Evolutionary conservation across 805 yeast genomes (phyloP).

Genomic region (Pichia thaimueangensis): DNA sequence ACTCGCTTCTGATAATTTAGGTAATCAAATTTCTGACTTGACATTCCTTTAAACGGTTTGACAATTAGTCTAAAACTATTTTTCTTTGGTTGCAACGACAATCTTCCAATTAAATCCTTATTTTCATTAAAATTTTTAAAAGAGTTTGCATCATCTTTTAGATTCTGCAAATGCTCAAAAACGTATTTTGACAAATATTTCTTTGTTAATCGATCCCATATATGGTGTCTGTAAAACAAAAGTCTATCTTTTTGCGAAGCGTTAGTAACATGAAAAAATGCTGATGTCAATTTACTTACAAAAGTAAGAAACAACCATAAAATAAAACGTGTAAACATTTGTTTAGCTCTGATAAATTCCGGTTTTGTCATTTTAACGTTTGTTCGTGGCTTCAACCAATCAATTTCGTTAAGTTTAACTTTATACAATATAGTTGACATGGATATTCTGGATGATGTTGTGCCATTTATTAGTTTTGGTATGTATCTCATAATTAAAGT

Average conservation of each 20-base stretch:
- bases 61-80: constrained; percentile 55
- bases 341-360: constrained; percentile 35
- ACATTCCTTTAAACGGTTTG: constrained; percentile 40
- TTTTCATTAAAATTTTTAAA: constrained; percentile 18
- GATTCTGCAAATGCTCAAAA: constrained; percentile 29
- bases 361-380: constrained; percentile 31
- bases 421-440: constrained; percentile 29
- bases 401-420: constrained; percentile 38
- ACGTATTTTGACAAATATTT: constrained; percentile 40
- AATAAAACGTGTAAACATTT: constrained; percentile 37
- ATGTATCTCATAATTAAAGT: constrained; percentile 33
- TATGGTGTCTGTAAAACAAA: constrained; percentile 48
- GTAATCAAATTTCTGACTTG: constrained; percentile 30
- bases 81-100: constrained; percentile 55
- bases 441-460: constrained; percentile 32
- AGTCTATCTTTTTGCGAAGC: constrained; percentile 34
- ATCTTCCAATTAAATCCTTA: constrained; percentile 32
- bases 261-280: constrained; percentile 66
- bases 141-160: constrained; percentile 12
- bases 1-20: constrained; percentile 30
- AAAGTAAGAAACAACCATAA: constrained; percentile 51
- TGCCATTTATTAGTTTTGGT: constrained; percentile 32
- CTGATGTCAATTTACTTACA: constrained; percentile 39
- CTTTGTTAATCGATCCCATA: constrained; percentile 45
- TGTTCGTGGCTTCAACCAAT: constrained; percentile 45